phyloP scores from a whole-genome alignment of 176 grass and related monocot genomes.

The Luzula sylvatica region DNA sequence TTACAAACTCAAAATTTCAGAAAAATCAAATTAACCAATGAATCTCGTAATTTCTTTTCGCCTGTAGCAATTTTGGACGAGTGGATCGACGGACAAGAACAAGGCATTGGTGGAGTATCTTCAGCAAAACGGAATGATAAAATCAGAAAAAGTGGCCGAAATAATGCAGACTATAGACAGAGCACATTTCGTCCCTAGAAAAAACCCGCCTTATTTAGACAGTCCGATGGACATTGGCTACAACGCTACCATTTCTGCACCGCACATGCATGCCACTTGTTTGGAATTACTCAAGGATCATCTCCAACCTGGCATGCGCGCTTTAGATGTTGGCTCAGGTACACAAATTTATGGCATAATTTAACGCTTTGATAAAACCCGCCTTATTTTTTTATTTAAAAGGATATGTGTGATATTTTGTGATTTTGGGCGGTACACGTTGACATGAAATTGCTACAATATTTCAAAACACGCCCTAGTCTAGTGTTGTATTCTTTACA shows the following conservation, averaged over 20 bases:
- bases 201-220: conserved; percentile 39
- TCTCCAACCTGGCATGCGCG: conserved; percentile 62
- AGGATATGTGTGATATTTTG: neutral
- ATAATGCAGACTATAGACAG: conserved; percentile 67
- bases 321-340: conserved; percentile 89
- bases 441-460: neutral
- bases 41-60: conserved; percentile 17
- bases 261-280: conserved; percentile 83
- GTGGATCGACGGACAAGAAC: conserved; percentile 51
- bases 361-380: neutral
- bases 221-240: conserved; percentile 74
- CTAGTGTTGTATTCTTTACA: neutral
- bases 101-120: conserved; percentile 58
- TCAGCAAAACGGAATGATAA: conserved; percentile 35
- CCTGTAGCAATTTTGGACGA: conserved; percentile 55
- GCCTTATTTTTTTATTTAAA: neutral
- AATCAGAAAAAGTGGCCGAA: conserved; percentile 42
- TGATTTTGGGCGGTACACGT: neutral
- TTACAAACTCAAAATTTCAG: neutral
- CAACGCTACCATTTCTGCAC: conserved; percentile 78
- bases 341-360: neutral
- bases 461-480: neutral
- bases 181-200: conserved; percentile 48
- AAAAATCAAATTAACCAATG: neutral
- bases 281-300: conserved; percentile 67